Evolutionary conservation across 2,329 filamentous ascomycete species (phyloP), one percentile per base, ranked within the genome.

Genomic region (Amauroascus verrucosus): DNA sequence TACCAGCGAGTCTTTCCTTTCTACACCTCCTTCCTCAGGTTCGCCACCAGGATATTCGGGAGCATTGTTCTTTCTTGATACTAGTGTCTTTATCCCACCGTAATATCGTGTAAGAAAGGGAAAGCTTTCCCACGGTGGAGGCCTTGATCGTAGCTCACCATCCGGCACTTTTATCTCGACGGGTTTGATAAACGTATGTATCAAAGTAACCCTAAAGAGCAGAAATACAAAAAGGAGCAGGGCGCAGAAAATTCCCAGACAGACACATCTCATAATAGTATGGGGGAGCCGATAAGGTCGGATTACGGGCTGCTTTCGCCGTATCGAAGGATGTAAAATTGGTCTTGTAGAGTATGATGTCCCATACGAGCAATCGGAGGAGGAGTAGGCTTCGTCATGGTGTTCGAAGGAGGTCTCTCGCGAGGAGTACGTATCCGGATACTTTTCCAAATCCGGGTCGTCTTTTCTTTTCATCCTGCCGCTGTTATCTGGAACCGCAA

Each of bases 101-200:
- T 96, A 93, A 66, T 96, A 98, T 58, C 90, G 79, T 56, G 84
- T 84, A 57, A 98, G 69, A 63, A 95, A 94, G 0, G 83, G 81
- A 65, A 95, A 97, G 8, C 78, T 80, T 66, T 95, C 87, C 89
- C 90, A 97, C n/a, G 61, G 58, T 0, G 83, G 81, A 11, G 87
- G 86, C 18, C 82, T 54, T 6, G 44, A 44, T n/a, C 13, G 14
- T 13, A 53, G 20, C 14, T 49, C 40, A n/a, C 11, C 8, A 9
- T 30, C 32, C 1, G 48, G 43, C 13, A 54, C n/a, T 1, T 51
- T 77, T 49, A 77, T 67, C 57, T 78, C 72, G 20, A 85, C 72
- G 56, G 75, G 77, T 62, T 77, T 63, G 87, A 84, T 59, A 86
- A 86, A 50, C 2, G 50, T 48, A 20, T 55, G 48, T 16, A 80